A percentile compares a stretch with the other conserved stretches of the same genome.
Evolutionary conservation across 495 filamentous ascomycete species (phyloP).

Genomic region (Trichoderma orchidacearum): DNA sequence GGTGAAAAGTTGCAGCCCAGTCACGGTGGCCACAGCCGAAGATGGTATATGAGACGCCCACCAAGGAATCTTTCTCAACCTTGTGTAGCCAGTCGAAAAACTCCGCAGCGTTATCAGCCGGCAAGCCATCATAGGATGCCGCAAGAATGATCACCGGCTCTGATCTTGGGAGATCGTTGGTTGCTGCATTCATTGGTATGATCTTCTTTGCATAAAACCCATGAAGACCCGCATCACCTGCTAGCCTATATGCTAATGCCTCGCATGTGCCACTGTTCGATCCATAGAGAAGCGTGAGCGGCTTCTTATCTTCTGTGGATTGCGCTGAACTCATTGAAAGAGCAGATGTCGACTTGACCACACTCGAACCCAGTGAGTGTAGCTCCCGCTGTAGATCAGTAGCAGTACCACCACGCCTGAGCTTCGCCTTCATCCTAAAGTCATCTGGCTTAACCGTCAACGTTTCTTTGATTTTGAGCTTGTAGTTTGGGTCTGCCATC

Average conservation of each 20-base stretch:
- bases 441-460: conserved; percentile 59
- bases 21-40: conserved; percentile 42
- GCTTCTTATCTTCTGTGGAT: background rate
- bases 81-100: conserved; percentile 50
- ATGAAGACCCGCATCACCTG: conserved; percentile 32
- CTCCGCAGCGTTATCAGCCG: conserved; percentile 51
- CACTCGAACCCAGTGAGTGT: conserved; percentile 21
- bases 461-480: conserved; percentile 45
- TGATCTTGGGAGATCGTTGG: conserved; percentile 39
- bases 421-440: conserved; percentile 45
- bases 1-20: conserved; percentile 53
- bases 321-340: background rate
- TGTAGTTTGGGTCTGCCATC: conserved; percentile 38
- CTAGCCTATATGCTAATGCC: conserved; percentile 42
- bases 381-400: conserved; percentile 37
- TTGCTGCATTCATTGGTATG: conserved; percentile 38
- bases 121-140: conserved; percentile 49
- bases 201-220: conserved; percentile 33
- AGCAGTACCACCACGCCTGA: conserved; percentile 39
- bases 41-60: conserved; percentile 42
- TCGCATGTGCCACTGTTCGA: conserved; percentile 59
- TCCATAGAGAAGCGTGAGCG: conserved; percentile 50
- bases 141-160: conserved; percentile 45
- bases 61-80: conserved; percentile 23
- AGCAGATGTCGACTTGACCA: background rate